Evolutionary conservation across 2,329 filamentous ascomycete species (phyloP).

Genomic region (Claviceps digitariae): DNA sequence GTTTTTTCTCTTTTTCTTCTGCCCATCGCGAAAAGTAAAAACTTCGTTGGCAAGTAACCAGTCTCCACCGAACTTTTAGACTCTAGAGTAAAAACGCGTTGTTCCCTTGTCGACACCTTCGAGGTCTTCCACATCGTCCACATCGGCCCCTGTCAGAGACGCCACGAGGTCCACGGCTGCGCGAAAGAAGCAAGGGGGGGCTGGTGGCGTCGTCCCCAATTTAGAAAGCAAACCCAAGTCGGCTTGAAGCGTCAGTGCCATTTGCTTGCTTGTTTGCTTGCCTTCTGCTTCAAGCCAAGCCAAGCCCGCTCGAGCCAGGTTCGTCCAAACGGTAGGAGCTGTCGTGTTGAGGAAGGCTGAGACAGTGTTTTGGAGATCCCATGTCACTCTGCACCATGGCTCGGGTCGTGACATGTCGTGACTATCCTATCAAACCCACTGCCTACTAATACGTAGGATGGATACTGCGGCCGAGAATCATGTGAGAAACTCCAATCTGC

Average conservation of each 20-base stretch:
- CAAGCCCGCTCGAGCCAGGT: constrained; percentile 5
- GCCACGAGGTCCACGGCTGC: not conserved
- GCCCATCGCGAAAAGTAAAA: no score
- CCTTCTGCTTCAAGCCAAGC: not conserved
- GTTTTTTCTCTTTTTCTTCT: not conserved
- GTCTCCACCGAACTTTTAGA: not conserved
- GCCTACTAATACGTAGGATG: not conserved
- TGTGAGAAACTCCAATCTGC: not conserved
- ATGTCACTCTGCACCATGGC: not conserved
- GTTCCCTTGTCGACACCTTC: not conserved
- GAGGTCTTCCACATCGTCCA: not conserved
- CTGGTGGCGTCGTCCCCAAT: not conserved
- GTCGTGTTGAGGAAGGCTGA: constrained; percentile 1
- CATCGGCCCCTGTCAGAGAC: not conserved
- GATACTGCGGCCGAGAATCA: not conserved
- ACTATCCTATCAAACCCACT: not conserved
- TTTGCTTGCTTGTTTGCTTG: not conserved
- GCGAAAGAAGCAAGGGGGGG: not conserved
- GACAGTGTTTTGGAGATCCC: constrained; percentile 1
- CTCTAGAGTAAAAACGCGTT: no score
- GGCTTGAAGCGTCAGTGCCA: not conserved
- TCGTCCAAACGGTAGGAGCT: constrained; percentile 1
- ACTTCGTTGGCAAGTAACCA: not conserved
- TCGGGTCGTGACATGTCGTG: not conserved
- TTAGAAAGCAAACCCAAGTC: not conserved